These are phyloP conservation scores for Rosa rugosa DNA, from an alignment of 306 rosid genomes.

Conservation along the genomic window DNA sequence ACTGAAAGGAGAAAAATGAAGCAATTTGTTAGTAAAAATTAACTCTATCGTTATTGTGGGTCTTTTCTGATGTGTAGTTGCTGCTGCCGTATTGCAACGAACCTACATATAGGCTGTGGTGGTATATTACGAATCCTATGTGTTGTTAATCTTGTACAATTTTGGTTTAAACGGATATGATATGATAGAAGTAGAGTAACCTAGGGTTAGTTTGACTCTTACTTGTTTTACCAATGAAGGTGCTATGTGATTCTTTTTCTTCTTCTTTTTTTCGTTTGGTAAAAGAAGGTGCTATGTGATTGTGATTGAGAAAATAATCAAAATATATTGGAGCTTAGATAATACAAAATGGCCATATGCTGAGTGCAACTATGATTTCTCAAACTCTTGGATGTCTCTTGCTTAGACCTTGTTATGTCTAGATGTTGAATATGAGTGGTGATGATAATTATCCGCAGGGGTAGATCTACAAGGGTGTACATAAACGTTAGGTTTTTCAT, in stretches of 20 bases:
- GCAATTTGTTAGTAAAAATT: not conserved
- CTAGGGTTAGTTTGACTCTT: not conserved
- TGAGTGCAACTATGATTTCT: not conserved
- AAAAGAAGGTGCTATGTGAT: not conserved
- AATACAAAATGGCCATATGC: not conserved
- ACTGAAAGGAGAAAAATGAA: not conserved
- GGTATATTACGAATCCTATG: not conserved
- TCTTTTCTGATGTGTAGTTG: not conserved
- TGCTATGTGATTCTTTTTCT: too few relatives aligned
- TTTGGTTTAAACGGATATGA: not conserved
- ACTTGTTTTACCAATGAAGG: not conserved
- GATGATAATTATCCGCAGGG: too few relatives aligned
- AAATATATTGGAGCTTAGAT: not conserved
- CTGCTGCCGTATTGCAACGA: not conserved
- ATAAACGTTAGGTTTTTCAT: not conserved
- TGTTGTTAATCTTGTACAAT: not conserved
- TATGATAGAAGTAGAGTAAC: not conserved
- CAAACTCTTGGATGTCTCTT: not conserved
- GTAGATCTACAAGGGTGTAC: not conserved
- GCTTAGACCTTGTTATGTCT: not conserved
- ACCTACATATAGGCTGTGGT: not conserved
- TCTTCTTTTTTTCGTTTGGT: too few relatives aligned
- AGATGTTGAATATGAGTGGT: not conserved
- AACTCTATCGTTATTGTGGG: not conserved
- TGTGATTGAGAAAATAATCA: not conserved